These are phyloP conservation scores for Suhomyces maxii DNA, from an alignment of 1,139 yeast genomes.

Conservation along the genomic window DNA sequence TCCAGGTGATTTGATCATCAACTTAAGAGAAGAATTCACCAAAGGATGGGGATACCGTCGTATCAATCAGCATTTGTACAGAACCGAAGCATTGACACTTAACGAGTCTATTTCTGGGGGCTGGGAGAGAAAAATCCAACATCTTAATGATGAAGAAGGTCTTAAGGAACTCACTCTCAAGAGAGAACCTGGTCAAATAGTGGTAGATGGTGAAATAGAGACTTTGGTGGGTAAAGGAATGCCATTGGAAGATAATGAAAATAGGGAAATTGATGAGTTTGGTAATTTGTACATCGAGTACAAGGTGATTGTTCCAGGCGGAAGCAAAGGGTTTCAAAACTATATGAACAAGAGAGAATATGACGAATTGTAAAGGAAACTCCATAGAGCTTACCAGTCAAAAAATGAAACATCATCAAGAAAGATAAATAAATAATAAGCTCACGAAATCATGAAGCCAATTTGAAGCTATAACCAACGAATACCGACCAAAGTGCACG, in stretches of 20 bases:
- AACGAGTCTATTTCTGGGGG: conserved; percentile 76
- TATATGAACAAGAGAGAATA: conserved; percentile 8
- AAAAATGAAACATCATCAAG: no score
- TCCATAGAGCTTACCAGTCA: no score
- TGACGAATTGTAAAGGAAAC: conserved; percentile 15
- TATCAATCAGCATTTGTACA: conserved; percentile 66
- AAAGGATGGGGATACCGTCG: conserved; percentile 84
- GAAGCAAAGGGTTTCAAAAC: conserved; percentile 8
- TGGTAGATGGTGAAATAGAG: conserved; percentile 71
- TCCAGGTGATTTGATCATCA: conserved; percentile 75
- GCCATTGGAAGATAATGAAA: conserved; percentile 54
- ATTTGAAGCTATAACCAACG: no score
- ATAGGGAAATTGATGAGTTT: conserved; percentile 47
- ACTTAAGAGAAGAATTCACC: conserved; percentile 51
- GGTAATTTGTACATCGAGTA: conserved; percentile 82
- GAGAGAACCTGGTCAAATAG: conserved; percentile 52
- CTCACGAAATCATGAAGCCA: no score
- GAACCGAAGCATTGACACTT: conserved; percentile 75
- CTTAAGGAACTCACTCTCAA: conserved; percentile 39
- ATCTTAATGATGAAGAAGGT: conserved; percentile 60
- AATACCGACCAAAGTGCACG: no score
- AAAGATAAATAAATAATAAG: no score
- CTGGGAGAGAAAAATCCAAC: conserved; percentile 69
- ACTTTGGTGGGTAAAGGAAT: conserved; percentile 73
- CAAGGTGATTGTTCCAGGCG: conserved; percentile 53